Evolutionary conservation across 2,329 filamentous ascomycete genomes (phyloP), one percentile per base, ranked within the genome.

Genomic region (Sordariomycetes sp.): DNA sequence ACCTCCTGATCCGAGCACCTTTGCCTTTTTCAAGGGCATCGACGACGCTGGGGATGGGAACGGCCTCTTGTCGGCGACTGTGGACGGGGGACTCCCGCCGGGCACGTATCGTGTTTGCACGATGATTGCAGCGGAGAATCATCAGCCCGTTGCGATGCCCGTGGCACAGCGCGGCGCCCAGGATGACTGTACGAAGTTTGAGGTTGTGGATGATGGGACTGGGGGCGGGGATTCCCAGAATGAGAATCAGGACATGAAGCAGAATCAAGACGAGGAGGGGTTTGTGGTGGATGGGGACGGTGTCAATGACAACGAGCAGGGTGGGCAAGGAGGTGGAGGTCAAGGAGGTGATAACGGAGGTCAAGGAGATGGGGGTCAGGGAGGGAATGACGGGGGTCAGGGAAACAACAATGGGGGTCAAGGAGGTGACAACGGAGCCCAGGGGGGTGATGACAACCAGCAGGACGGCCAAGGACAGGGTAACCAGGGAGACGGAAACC

Each of bases 21-120:
- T 82, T 65, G 76, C 71, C 20, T 82, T 80, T 68, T 83, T 83
- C 73, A 82, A 81, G 70, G 80, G 79, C 59, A 75, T 83, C 65
- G 79, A 82, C 63, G 76, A 80, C 61, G 70, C 65, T 22, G 79
- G 76, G 43, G 70, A 80, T 60, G 72, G 74, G 14, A 65, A 74
- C 5, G 79, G 76, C 6, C 64, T 69, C 18, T 70, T 81, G 48
- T 65, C 67, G 57, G 74, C 77, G 24, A 64, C 66, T 32, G 75
- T 81, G 10, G 65, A 67, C 0, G 74, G 69, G 2, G 79, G 79
- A 32, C 71, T 81, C 24, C 72, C 75, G 11, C 67, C 67, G 34
- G 79, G 78, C 3, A 64, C 66, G 61, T 81, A 80, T 66, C 73
- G 79, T 56, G 75, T 76, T 48, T 81, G 79, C 65, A 78, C 76